Conservation (phyloP, 2,329 filamentous ascomycete genomes). For the Penicillium italicum region DNA sequence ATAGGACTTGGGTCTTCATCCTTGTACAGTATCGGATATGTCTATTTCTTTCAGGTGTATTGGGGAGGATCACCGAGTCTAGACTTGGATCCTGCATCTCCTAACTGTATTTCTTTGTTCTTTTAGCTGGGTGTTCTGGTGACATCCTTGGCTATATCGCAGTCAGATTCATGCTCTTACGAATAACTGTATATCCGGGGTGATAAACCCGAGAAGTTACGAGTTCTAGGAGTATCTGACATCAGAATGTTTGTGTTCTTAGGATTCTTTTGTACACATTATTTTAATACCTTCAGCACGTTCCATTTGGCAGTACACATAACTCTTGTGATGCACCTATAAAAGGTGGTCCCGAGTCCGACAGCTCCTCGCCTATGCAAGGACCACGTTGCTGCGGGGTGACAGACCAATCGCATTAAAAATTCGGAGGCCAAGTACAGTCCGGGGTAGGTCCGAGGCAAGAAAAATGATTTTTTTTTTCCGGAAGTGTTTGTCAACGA, state of each 20-base stretch:
- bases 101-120: neutral
- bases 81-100: neutral
- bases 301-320: neutral
- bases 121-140: neutral
- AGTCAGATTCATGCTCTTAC: neutral
- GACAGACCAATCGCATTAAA: neutral
- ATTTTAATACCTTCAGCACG: neutral
- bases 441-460: neutral
- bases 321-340: neutral
- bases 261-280: neutral
- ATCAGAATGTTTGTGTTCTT: neutral
- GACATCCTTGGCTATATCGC: neutral
- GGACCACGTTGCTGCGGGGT: slow-evolving; percentile 27
- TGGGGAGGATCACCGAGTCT: neutral
- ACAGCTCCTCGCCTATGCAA: slow-evolving; percentile 44
- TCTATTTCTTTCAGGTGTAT: neutral
- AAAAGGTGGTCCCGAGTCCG: slow-evolving; percentile 12
- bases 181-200: neutral
- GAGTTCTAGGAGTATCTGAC: neutral
- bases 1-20: neutral
- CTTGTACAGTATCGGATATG: slow-evolving; percentile 3
- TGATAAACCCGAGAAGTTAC: neutral
- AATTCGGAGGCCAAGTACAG: neutral
- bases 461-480: neutral
- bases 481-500: neutral